A percentile compares a stretch with the other conserved stretches of the same genome.
Conservation (phyloP, 108 stramenopile genomes). For the Nitzschia sp. region DNA sequence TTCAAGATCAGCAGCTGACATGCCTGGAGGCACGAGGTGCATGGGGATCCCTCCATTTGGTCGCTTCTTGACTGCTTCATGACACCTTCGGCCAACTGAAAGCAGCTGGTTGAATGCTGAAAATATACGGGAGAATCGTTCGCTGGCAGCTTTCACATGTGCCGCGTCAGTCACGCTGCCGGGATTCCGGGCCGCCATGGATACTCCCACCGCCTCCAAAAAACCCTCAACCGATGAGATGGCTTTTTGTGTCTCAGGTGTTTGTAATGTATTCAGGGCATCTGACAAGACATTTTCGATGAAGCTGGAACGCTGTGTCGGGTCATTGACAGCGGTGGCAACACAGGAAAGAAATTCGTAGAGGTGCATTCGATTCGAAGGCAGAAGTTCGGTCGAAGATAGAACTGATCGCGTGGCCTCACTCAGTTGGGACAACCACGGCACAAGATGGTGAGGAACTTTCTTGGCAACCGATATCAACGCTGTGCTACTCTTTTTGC, state of each 20-base stretch:
- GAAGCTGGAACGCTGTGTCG: conserved; percentile 68
- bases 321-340: conserved; percentile 84
- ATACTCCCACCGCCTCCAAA: conserved; percentile 62
- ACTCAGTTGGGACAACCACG: conserved; percentile 80
- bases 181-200: conserved; percentile 62
- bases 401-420: conserved; percentile 66
- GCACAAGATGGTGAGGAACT: conserved; percentile 80
- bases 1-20: conserved; percentile 5
- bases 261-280: conserved; percentile 60
- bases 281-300: conserved; percentile 77
- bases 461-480: conserved; percentile 77
- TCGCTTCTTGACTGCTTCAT: conserved; percentile 81
- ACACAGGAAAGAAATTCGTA: conserved; percentile 88
- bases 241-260: conserved; percentile 51
- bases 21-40: conserved; percentile 1
- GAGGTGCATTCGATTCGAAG: conserved; percentile 83
- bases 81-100: conserved; percentile 86
- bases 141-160: conserved; percentile 64
- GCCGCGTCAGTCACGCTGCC: conserved; percentile 62
- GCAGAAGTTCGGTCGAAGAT: conserved; percentile 57
- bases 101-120: conserved; percentile 84
- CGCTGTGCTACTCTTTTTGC: conserved; percentile 80
- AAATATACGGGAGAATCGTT: conserved; percentile 57
- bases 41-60: conserved; percentile 51
- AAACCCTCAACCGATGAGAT: conserved; percentile 62